Conservation (phyloP, 108 stramenopile species). For the Cyclotella choctawhatcheeana region DNA sequence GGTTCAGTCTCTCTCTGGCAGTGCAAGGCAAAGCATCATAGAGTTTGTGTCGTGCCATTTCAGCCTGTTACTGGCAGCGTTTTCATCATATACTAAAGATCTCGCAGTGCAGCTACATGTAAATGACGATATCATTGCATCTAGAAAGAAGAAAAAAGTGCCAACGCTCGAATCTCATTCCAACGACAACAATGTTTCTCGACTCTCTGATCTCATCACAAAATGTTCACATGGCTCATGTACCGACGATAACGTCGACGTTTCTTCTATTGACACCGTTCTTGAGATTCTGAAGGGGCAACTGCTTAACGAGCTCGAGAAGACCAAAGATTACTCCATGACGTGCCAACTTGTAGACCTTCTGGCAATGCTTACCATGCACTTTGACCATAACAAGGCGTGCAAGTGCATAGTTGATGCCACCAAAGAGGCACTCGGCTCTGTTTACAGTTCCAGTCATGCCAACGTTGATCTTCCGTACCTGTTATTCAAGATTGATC, state of each 20-base stretch:
- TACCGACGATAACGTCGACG: no score
- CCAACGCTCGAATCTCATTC: neutral
- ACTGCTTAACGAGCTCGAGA: conserved; percentile 15
- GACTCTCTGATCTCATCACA: conserved; percentile 20
- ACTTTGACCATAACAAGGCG: conserved; percentile 11
- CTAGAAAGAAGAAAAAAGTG: conserved; percentile 2
- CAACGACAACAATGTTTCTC: neutral
- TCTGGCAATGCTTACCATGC: conserved; percentile 29
- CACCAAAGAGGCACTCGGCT: conserved; percentile 13
- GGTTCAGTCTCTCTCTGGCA: neutral
- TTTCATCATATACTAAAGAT: conserved; percentile 20
- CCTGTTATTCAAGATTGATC: conserved; percentile 28
- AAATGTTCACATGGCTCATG: no score
- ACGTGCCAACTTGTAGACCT: conserved; percentile 42
- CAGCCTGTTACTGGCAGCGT: conserved; percentile 36
- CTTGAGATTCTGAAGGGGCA: conserved; percentile 8
- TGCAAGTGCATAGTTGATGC: conserved; percentile 16
- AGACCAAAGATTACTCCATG: conserved; percentile 30
- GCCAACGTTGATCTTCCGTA: conserved; percentile 30
- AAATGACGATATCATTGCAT: conserved; percentile 2
- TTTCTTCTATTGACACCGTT: neutral
- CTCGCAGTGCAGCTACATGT: neutral
- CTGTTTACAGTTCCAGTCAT: conserved; percentile 25
- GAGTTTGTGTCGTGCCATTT: conserved; percentile 23
- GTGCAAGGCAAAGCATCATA: neutral